Evolutionary conservation across 495 filamentous ascomycete genomes (phyloP), one percentile per base, ranked within the genome.

Genomic region (Daldinia loculata): DNA sequence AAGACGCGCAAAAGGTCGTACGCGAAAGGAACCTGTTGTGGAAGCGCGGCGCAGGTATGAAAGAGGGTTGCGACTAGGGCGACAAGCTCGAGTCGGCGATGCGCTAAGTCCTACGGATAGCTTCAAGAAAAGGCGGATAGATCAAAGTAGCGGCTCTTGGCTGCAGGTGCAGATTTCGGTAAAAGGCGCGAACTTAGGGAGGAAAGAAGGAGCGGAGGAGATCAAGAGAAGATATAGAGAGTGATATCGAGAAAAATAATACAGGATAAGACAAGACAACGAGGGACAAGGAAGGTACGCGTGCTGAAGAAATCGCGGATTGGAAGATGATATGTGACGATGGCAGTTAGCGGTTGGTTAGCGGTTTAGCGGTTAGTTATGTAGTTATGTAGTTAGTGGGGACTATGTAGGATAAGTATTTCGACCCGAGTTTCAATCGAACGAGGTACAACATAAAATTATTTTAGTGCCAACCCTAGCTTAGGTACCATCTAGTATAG

Each of bases 401-500:
- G 70, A 61, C 70, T 69, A n/a, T n/a, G n/a, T n/a, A 41, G 52
- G 38, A 24, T 32, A 56, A 22, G 27, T 27, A 29, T 41, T 56
- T 41, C 41, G 52, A 64, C 66, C 60, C 30, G 53, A 73, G 66
- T 69, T 69, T 73, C 66, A 73, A 69, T 73, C 70, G 66, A 73
- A 73, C 70, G 70, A 73, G 70, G 70, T 66, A 73, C 66, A 69
- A 66, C 70, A 69, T 73, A 56, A 73, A 73, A 69, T 73, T 69
- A 69, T 73, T 68, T 72, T 72, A 72, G 65, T 68, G 65, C 43
- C 61, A 69, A 69, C 64, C 61, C 61, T 61, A 68, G 64, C 69
- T 64, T 17, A 72, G 48, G 63, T 67, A 72, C 59, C 53, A 36
- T 58, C 59, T 66, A 67, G 69, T 64, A 67, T 72, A 72, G 69